phyloP scores from a whole-genome alignment of 2,329 filamentous ascomycete genomes.

The Sphaerulina populicola region DNA sequence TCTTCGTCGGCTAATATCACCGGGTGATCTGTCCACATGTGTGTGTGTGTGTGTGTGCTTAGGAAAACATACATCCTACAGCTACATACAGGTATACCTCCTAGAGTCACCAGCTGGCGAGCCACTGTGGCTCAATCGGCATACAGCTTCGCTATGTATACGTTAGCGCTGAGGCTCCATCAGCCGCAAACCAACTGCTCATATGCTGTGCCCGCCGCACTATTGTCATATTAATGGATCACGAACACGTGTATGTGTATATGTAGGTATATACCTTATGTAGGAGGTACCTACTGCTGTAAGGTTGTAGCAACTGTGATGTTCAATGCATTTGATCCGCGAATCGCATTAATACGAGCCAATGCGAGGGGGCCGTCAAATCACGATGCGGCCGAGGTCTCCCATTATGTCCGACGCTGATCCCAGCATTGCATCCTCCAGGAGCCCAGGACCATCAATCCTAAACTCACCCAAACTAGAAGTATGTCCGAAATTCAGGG shows the following conservation, averaged over 20 bases:
- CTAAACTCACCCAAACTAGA: conserved; percentile 10
- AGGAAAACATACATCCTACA: not conserved
- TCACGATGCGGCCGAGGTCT: conserved; percentile 6
- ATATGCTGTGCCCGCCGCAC: too few relatives aligned
- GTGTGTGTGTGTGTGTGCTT: too few relatives aligned
- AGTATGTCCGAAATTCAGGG: conserved; percentile 10
- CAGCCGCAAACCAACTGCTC: too few relatives aligned
- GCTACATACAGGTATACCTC: not conserved
- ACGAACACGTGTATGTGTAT: too few relatives aligned
- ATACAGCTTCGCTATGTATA: too few relatives aligned
- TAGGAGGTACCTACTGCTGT: too few relatives aligned
- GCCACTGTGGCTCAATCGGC: not conserved
- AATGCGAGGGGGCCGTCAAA: not conserved
- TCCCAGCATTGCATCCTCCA: conserved; percentile 6
- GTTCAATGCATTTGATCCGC: not conserved
- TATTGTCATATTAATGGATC: too few relatives aligned
- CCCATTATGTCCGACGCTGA: conserved; percentile 5
- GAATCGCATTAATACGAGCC: not conserved
- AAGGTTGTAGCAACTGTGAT: too few relatives aligned
- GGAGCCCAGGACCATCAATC: not conserved
- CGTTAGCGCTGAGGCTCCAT: too few relatives aligned
- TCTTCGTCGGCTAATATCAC: too few relatives aligned
- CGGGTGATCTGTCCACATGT: too few relatives aligned
- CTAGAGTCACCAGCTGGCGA: not conserved
- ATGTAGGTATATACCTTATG: too few relatives aligned